These are phyloP conservation scores for Ustilago shanxiensis DNA, from an alignment of 1,284 basidiomycete genomes.

Conservation along the genomic window DNA sequence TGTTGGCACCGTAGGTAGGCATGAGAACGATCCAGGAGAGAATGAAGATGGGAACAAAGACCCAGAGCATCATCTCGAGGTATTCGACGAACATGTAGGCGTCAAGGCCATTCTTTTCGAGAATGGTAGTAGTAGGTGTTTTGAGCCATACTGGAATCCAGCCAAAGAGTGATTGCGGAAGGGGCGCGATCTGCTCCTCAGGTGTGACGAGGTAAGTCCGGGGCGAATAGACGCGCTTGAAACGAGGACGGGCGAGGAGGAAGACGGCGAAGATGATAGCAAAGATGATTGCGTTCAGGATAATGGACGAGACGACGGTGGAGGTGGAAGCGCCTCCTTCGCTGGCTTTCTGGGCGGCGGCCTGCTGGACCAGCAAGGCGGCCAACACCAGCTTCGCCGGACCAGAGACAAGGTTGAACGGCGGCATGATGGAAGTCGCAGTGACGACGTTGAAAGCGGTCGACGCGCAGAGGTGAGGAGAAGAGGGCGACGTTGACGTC, in stretches of 20 bases:
- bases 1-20: conserved; percentile 74
- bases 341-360: conserved; percentile 28
- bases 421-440: conserved; percentile 39
- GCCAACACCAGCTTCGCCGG: conserved; percentile 35
- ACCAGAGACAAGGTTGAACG: conserved; percentile 44
- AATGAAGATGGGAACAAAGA: conserved; percentile 80
- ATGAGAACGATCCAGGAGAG: conserved; percentile 74
- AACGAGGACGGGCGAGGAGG: conserved; percentile 69
- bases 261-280: conserved; percentile 68
- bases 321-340: conserved; percentile 54
- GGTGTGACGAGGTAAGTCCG: conserved; percentile 67
- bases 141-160: conserved; percentile 71
- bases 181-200: conserved; percentile 66
- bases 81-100: conserved; percentile 94
- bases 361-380: conserved; percentile 36
- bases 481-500: neutral
- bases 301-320: conserved; percentile 67
- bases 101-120: conserved; percentile 83
- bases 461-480: conserved; percentile 8
- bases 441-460: conserved; percentile 19
- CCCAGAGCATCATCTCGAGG: conserved; percentile 80
- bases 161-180: conserved; percentile 68
- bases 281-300: conserved; percentile 66
- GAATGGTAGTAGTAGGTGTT: conserved; percentile 64
- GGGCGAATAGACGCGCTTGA: conserved; percentile 71